Base-by-base conservation (phyloP, 1,284 basidiomycete species). In the Marasmius oreades region DNA sequence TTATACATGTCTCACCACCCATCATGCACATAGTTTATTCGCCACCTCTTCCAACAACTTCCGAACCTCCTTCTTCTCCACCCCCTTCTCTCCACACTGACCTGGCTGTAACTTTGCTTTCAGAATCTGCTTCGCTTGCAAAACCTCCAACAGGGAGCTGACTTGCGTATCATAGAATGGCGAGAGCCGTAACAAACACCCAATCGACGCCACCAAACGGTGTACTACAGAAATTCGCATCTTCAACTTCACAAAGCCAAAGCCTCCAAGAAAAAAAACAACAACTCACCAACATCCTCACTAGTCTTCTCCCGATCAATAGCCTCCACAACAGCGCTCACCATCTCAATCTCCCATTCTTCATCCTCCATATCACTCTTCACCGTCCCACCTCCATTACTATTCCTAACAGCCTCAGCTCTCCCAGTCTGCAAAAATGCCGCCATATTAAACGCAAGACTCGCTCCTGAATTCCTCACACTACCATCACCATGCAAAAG, bases 331-430 rank as follows among this genome's bases (percentile, higher is more conserved):
- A 95, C 67, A 0, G 90, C 93, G 63, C 86, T 91, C 3, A 88
- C 73, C 18, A 95, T 71, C 72, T 95, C 93, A 0, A 90, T 75
- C 65, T 92, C 86, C 92, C 92, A 95, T 53, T 94, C 92, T 31
- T 79, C 87, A 59, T 86, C 78, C 39, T 77, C 77, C 18, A 59
- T 50, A 23, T 53, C 55, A 16, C 23, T 45, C 34, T 73, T 75
- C 14, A 67, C 75, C 57, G 20, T n/a, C 7, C 39, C 39, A 6
- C 80, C 79, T 44, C 78, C 79, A 5, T 70, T 70, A 50, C 70
- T 68, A 23, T 73, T 74, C 58, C 73, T 67, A 28, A 73, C 66
- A 60, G 67, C 73, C 43, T 81, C 80, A 7, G 83, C 71, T 43
- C 87, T 69, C 18, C 71, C 73, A 53, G 74, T 77, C 70, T 93